Evolutionary conservation across 257 asterid genomes (phyloP).

Genomic region (Ilex aquifolium): DNA sequence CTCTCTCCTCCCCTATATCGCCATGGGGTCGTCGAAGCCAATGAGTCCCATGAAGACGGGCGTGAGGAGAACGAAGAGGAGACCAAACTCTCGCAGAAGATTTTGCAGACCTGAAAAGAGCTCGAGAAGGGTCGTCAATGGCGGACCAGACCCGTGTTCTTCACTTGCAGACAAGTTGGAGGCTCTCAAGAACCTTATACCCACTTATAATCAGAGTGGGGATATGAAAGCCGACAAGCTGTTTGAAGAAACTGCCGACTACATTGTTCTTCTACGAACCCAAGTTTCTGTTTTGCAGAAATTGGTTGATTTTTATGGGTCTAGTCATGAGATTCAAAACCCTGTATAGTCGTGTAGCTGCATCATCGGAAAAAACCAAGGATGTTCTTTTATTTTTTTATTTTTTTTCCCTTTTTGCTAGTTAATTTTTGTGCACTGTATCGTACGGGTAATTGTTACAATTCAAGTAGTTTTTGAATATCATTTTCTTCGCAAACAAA

Average conservation of each 20-base stretch:
- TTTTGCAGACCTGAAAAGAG: slow-evolving; percentile 19
- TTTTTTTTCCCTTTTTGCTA: too few relatives aligned
- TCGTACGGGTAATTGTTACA: too few relatives aligned
- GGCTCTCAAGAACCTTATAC: slow-evolving; percentile 62
- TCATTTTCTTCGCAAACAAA: too few relatives aligned
- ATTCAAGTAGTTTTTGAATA: too few relatives aligned
- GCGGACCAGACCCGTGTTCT: slow-evolving; percentile 9
- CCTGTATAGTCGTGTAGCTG: slow-evolving; percentile 28
- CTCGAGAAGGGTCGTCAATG: slow-evolving; percentile 8
- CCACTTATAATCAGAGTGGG: slow-evolving; percentile 23
- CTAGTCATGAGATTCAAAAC: slow-evolving; percentile 21
- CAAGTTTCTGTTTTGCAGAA: slow-evolving; percentile 73
- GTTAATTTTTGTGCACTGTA: too few relatives aligned
- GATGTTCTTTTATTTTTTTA: too few relatives aligned
- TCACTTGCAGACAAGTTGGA: slow-evolving; percentile 59
- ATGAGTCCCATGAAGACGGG: slow-evolving; percentile 20
- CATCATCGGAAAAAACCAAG: slow-evolving; percentile 1
- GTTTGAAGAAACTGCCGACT: slow-evolving; percentile 68
- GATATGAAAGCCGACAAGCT: slow-evolving; percentile 47
- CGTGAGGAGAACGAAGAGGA: slow-evolving; percentile 13
- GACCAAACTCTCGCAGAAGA: slow-evolving; percentile 20
- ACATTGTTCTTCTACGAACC: slow-evolving; percentile 64
- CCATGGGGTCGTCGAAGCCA: slow-evolving; percentile 58
- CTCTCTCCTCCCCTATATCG: background rate
- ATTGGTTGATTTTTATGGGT: slow-evolving; percentile 56